Base-by-base conservation (phyloP, 2,329 filamentous ascomycete species). In the Madurella mycetomatis region DNA sequence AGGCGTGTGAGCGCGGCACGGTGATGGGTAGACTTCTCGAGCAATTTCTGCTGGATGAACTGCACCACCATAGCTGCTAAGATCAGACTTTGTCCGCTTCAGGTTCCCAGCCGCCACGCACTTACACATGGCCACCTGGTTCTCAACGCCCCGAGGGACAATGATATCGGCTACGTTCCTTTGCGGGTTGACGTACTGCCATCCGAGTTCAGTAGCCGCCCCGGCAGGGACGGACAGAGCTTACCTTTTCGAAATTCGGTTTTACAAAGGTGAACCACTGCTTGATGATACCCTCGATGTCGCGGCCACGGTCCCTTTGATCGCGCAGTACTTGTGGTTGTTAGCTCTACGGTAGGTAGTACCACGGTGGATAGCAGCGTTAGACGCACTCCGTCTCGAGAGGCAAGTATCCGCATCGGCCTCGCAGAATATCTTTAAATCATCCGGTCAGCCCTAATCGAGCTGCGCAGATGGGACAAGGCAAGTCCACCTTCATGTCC, bases 211-310 rank as follows among this genome's bases (percentile, higher is more conserved):
- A 66, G 63, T 54, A n/a, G 12, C 3, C 17, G 15, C 17, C 18
- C 9, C 7, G 4, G 12, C 1, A 9, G 17, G 9, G 5, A 46
- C 5, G 11, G 39, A 12, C 15, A 1, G 7, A 9, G 50, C 65
- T 52, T 66, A 79, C 80, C 72, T 87, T 90, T 70, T 92, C 88
- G 65, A 95, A 97, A 66, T 97, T 97, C 2, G 94, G 94, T 72
- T 99, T 99, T 42, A 99, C 94, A 68, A 88, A 99, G 11, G 76
- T 76, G 69, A 97, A 96, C 94, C 94, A 99, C 70, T 99, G 94
- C 72, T 97, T 97, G 70, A 99, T 92, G 66, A 92, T 92, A 41
- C 94, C 94, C 67, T 96, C 88, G 53, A 97, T 88, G 66, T 96
- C 92, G 67, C 94, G 83, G 2, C 89, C 92, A 65, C 94, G 85